A percentile compares a stretch with the other conserved stretches of the same genome.
phyloP scores from a whole-genome alignment of 192 early-diverging fungal genomes.

The Coemansia sp. region DNA sequence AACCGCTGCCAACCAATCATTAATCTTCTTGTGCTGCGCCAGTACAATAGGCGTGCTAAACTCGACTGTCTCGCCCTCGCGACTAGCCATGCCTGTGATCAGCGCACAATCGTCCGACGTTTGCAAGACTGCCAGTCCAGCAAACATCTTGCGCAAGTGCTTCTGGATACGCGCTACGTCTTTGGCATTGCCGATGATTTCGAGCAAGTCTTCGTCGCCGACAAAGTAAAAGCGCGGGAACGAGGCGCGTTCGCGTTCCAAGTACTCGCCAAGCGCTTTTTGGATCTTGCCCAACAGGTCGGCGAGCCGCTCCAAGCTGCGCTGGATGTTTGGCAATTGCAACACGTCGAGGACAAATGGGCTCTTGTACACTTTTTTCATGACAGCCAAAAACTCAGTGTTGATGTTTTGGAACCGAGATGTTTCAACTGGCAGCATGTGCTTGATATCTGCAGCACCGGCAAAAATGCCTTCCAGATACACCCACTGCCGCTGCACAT shows the following conservation, averaged over 20 bases:
- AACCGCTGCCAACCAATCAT: slow-evolving; percentile 93
- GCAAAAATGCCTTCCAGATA: slow-evolving; percentile 99
- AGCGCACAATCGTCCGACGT: slow-evolving; percentile 73
- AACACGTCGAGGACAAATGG: slow-evolving; percentile 96
- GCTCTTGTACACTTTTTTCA: slow-evolving; percentile 99
- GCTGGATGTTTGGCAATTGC: slow-evolving; percentile 89
- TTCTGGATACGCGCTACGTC: slow-evolving; percentile 95
- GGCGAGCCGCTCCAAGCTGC: slow-evolving; percentile 90
- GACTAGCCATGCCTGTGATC: slow-evolving; percentile 84
- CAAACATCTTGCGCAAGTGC: slow-evolving; percentile 99
- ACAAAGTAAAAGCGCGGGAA: slow-evolving; percentile 99
- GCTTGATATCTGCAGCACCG: slow-evolving; percentile 95
- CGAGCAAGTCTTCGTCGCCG: slow-evolving; percentile 99
- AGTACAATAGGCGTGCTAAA: slow-evolving; percentile 80
- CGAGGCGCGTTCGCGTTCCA: slow-evolving; percentile 93
- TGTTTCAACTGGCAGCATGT: slow-evolving; percentile 94
- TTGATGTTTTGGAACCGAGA: slow-evolving; percentile 96
- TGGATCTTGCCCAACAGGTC: slow-evolving; percentile 95
- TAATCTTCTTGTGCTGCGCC: slow-evolving; percentile 85
- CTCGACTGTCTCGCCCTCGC: slow-evolving; percentile 86
- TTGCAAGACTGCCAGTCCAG: slow-evolving; percentile 84
- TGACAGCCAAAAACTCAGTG: slow-evolving; percentile 94
- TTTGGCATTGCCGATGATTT: slow-evolving; percentile 98
- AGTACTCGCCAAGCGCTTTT: slow-evolving; percentile 97
- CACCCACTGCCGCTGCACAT: slow-evolving; percentile 99